Evolutionary conservation across 192 early-diverging fungal species (phyloP).

Genomic region (Dissophora globulifera): DNA sequence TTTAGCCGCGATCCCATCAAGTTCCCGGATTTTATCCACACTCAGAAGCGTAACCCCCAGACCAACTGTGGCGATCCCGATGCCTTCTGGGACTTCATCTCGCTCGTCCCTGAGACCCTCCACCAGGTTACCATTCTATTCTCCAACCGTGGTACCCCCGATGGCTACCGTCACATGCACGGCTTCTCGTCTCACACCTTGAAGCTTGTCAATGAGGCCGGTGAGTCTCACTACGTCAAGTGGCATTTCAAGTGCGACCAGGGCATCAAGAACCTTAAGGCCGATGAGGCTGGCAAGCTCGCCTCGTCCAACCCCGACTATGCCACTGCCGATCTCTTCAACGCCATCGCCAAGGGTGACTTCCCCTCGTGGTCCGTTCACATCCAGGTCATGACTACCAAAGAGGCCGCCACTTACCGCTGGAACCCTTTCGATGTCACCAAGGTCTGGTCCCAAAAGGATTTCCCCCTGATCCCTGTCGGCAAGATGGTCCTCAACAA

Average conservation of each 20-base stretch:
- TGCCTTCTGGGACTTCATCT: conserved; percentile 72
- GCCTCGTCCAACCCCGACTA: conserved; percentile 67
- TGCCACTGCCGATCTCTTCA: conserved; percentile 69
- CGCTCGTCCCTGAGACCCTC: conserved; percentile 69
- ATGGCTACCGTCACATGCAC: conserved; percentile 65
- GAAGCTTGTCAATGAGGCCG: conserved; percentile 64
- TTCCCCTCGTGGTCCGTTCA: conserved; percentile 73
- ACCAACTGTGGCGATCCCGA: conserved; percentile 63
- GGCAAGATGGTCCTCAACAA: conserved; percentile 78
- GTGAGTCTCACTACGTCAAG: conserved; percentile 67
- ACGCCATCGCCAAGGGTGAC: conserved; percentile 70
- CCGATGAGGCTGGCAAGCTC: conserved; percentile 61
- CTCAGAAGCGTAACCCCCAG: conserved; percentile 71
- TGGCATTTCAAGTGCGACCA: conserved; percentile 72
- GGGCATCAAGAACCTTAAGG: conserved; percentile 69
- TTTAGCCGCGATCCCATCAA: conserved; percentile 59
- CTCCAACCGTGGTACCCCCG: conserved; percentile 69
- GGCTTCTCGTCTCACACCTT: conserved; percentile 65
- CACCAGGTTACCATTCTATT: conserved; percentile 70
- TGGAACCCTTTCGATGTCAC: conserved; percentile 75
- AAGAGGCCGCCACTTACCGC: conserved; percentile 68
- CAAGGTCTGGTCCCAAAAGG: conserved; percentile 73
- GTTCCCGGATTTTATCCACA: conserved; percentile 69
- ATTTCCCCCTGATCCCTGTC: conserved; percentile 70
- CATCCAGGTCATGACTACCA: conserved; percentile 70